Percentiles rank a stretch among this genome's conserved stretches.
These are phyloP conservation scores for Ogataea zsoltii DNA, from an alignment of 805 yeast genomes.

Conservation along the genomic window DNA sequence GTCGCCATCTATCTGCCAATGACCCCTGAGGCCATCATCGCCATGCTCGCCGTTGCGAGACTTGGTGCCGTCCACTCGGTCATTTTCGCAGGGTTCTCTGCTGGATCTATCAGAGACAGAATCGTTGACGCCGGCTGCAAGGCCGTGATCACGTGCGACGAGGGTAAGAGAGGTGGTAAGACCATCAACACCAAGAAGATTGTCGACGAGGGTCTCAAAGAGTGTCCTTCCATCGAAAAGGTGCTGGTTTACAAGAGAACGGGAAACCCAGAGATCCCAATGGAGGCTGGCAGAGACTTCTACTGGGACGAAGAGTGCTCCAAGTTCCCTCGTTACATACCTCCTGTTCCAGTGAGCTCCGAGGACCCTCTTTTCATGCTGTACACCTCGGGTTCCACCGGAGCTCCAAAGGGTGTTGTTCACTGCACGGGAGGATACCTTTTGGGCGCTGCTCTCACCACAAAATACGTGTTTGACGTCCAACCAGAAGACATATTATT, in stretches of 20 bases:
- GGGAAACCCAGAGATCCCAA: slow-evolving; percentile 65
- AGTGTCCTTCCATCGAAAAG: slow-evolving; percentile 73
- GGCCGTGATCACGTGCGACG: slow-evolving; percentile 92
- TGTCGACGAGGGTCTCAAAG: slow-evolving; percentile 88
- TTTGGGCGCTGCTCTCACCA: slow-evolving; percentile 87
- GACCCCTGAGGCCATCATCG: slow-evolving; percentile 94
- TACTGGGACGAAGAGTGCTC: slow-evolving; percentile 94
- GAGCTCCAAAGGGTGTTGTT: slow-evolving; percentile 97
- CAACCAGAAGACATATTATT: slow-evolving; percentile 85
- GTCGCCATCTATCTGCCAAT: slow-evolving; percentile 96
- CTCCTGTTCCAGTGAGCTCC: slow-evolving; percentile 83
- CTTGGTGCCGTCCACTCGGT: slow-evolving; percentile 96
- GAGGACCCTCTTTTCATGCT: slow-evolving; percentile 96
- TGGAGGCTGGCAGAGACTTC: slow-evolving; percentile 78
- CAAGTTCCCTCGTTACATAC: slow-evolving; percentile 80
- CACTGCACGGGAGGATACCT: slow-evolving; percentile 95
- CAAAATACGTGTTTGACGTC: slow-evolving; percentile 91
- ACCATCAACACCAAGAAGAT: slow-evolving; percentile 88
- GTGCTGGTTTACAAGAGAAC: slow-evolving; percentile 90
- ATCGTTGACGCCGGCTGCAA: slow-evolving; percentile 83
- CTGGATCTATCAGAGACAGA: slow-evolving; percentile 90
- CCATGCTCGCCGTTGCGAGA: slow-evolving; percentile 92
- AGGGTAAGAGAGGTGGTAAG: slow-evolving; percentile 94
- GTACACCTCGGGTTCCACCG: slow-evolving; percentile 98
- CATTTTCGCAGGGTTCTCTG: slow-evolving; percentile 93